A percentile compares a stretch with the other conserved stretches of the same genome.
These are phyloP conservation scores for Aspergillus pseudotamarii DNA, from an alignment of 2,329 filamentous ascomycete species.

Conservation along the genomic window DNA sequence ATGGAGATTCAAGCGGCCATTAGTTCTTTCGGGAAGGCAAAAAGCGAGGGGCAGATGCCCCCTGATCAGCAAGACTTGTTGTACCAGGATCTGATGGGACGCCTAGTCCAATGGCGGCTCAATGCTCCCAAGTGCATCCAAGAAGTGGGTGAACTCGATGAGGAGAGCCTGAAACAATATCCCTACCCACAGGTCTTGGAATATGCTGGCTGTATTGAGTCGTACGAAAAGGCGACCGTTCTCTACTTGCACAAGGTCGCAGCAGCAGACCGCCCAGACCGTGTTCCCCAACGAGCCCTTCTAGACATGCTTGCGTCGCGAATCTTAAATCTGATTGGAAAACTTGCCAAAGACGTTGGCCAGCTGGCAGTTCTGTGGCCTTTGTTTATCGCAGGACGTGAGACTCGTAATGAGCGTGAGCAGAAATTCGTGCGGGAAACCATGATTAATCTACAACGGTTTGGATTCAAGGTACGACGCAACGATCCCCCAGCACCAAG, in stretches of 20 bases:
- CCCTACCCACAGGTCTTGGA: constrained; percentile 36
- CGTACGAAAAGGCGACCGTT: constrained; percentile 41
- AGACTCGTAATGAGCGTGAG: constrained; percentile 30
- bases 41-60: constrained; percentile 31
- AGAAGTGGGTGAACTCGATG: constrained; percentile 30
- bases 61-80: constrained; percentile 32
- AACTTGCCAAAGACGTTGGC: constrained; percentile 36
- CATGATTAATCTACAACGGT: constrained; percentile 31
- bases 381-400: constrained; percentile 38
- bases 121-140: constrained; percentile 33
- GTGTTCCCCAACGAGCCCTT: constrained; percentile 28
- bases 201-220: constrained; percentile 40
- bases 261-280: constrained; percentile 32
- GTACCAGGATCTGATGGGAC: constrained; percentile 33
- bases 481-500: neutral
- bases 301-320: constrained; percentile 34
- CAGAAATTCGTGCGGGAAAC: constrained; percentile 36
- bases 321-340: constrained; percentile 33
- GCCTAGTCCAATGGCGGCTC: constrained; percentile 33
- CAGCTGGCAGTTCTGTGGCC: constrained; percentile 38
- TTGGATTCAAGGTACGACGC: constrained; percentile 31
- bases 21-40: constrained; percentile 36
- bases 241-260: constrained; percentile 37
- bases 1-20: constrained; percentile 39
- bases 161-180: constrained; percentile 30